phyloP scores from a whole-genome alignment of 1,284 basidiomycete species.

The Quambalaria eucalypti region DNA sequence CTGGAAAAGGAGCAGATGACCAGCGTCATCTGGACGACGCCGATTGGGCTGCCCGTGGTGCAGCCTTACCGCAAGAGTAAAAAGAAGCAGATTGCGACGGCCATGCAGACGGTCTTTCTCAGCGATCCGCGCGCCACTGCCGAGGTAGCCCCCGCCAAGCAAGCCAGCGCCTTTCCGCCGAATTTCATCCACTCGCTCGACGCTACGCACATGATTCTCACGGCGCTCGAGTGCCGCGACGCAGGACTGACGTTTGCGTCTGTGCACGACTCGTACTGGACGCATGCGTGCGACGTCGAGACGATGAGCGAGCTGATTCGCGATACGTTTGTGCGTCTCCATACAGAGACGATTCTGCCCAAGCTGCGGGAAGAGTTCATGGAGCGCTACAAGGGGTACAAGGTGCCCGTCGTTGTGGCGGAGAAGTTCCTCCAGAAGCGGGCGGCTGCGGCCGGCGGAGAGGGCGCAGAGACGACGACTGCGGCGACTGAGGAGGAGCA shows the following conservation, averaged over 20 bases:
- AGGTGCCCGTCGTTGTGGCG: slow-evolving; percentile 24
- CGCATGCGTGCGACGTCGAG: slow-evolving; percentile 80
- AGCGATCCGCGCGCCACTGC: slow-evolving; percentile 72
- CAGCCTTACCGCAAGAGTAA: slow-evolving; percentile 86
- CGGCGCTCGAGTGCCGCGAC: slow-evolving; percentile 66
- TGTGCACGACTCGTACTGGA: slow-evolving; percentile 99
- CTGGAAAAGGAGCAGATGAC: slow-evolving; percentile 78
- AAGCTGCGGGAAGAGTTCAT: slow-evolving; percentile 50
- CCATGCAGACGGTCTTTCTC: slow-evolving; percentile 85
- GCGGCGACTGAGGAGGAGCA: slow-evolving; percentile 2
- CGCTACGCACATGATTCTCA: slow-evolving; percentile 97
- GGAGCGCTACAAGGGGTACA: slow-evolving; percentile 32
- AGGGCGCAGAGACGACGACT: background rate
- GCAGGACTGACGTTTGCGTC: slow-evolving; percentile 67
- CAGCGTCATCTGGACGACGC: slow-evolving; percentile 90
- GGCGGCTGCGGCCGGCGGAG: background rate
- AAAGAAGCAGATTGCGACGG: slow-evolving; percentile 64
- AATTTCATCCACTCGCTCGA: slow-evolving; percentile 98
- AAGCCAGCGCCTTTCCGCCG: slow-evolving; percentile 93
- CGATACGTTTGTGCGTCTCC: slow-evolving; percentile 84
- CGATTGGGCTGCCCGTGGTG: slow-evolving; percentile 84
- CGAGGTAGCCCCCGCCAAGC: slow-evolving; percentile 75
- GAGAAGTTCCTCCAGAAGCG: background rate
- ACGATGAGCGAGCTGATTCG: slow-evolving; percentile 82
- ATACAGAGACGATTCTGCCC: slow-evolving; percentile 72